Percentiles rank a stretch among this genome's conserved stretches.
These are phyloP conservation scores for Phaeosphaeria sp. DNA, from an alignment of 2,329 filamentous ascomycete species.

Conservation along the genomic window DNA sequence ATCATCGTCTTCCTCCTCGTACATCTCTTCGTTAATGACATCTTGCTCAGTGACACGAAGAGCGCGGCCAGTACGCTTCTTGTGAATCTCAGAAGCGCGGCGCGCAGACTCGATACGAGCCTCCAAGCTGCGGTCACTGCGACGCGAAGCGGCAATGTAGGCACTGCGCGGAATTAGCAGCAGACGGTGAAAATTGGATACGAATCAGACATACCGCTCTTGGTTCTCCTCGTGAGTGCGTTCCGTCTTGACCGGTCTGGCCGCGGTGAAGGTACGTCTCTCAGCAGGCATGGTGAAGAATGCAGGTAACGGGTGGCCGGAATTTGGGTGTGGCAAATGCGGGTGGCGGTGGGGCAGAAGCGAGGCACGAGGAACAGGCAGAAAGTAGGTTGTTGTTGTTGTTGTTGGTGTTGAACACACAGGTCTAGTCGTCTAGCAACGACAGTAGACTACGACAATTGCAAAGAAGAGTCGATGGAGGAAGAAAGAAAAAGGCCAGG, in stretches of 20 bases:
- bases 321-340: slow-evolving; percentile 18
- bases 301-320: slow-evolving; percentile 1
- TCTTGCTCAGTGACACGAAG: slow-evolving; percentile 85
- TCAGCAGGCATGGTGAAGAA: slow-evolving; percentile 48
- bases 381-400: slow-evolving; percentile 2
- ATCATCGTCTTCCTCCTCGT: slow-evolving; percentile 91
- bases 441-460: slow-evolving; percentile 23
- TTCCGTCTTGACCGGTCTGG: slow-evolving; percentile 67
- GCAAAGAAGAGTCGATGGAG: slow-evolving; percentile 12
- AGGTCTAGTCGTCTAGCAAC: slow-evolving; percentile 21
- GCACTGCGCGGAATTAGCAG: slow-evolving; percentile 61
- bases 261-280: slow-evolving; percentile 39
- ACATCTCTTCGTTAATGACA: slow-evolving; percentile 92
- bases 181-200: not conserved
- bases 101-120: slow-evolving; percentile 86
- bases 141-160: slow-evolving; percentile 88
- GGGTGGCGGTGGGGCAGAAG: slow-evolving; percentile 7
- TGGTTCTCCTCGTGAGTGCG: slow-evolving; percentile 82
- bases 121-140: slow-evolving; percentile 85
- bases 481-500: slow-evolving; percentile 7
- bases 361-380: not conserved
- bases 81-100: slow-evolving; percentile 89
- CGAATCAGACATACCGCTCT: slow-evolving; percentile 60
- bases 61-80: slow-evolving; percentile 81
- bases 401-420: not conserved